A percentile compares a stretch with the other conserved stretches of the same genome.
phyloP scores from a whole-genome alignment of 352 stramenopile species.

The Phytophthora cactorum region DNA sequence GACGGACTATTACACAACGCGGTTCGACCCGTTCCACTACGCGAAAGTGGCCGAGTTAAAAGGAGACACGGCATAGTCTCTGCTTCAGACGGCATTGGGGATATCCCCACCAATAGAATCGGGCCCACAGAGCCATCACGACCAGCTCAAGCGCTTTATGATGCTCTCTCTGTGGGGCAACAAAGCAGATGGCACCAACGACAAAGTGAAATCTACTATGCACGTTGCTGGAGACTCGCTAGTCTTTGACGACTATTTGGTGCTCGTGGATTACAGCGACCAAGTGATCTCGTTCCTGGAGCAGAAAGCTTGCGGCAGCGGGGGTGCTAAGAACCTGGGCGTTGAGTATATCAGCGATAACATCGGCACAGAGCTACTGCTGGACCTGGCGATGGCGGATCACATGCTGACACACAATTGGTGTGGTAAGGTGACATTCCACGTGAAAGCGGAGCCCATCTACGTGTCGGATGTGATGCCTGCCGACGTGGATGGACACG shows the following conservation, averaged over 20 bases:
- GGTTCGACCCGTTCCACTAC: conserved; percentile 64
- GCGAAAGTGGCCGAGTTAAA: conserved; percentile 59
- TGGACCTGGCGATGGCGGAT: too few relatives aligned
- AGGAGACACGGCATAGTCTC: conserved; percentile 51
- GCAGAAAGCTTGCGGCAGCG: too few relatives aligned
- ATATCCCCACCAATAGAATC: conserved; percentile 25
- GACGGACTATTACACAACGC: conserved; percentile 59
- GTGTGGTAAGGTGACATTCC: too few relatives aligned
- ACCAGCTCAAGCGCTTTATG: conserved; percentile 53
- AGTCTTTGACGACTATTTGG: conserved; percentile 56
- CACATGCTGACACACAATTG: too few relatives aligned
- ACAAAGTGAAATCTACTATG: conserved; percentile 68
- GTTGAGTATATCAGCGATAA: too few relatives aligned
- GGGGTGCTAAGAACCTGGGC: too few relatives aligned
- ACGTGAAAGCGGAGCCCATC: too few relatives aligned
- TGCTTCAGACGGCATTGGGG: conserved; percentile 57
- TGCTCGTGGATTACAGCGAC: conserved; percentile 63
- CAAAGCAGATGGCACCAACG: conserved; percentile 74
- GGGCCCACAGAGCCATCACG: conserved; percentile 31
- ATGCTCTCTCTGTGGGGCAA: conserved; percentile 78
- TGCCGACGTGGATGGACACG: neutral
- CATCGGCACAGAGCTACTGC: too few relatives aligned
- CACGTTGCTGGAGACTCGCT: conserved; percentile 51
- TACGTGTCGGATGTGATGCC: conserved; percentile 81
- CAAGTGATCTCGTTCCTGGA: conserved; percentile 53